A percentile compares a stretch with the other conserved stretches of the same genome.
phyloP scores from a whole-genome alignment of 192 early-diverging fungal genomes.

The Polychytrium aggregatum region DNA sequence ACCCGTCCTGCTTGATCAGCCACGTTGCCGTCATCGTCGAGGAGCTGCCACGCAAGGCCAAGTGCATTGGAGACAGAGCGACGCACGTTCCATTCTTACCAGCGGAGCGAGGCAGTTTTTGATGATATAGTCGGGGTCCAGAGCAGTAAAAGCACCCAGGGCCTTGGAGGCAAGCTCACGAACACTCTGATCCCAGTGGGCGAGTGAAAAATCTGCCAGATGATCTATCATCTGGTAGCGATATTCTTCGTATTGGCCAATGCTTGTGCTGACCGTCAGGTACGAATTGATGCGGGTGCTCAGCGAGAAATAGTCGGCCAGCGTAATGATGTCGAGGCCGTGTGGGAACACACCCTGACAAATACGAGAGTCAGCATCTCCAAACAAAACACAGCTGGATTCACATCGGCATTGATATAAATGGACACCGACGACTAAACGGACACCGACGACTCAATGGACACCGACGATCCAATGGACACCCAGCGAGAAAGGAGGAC shows the following conservation, averaged over 20 bases:
- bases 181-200: constrained; percentile 83
- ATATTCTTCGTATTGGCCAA: constrained; percentile 49
- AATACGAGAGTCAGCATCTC: too few species aligned
- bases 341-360: constrained; percentile 82
- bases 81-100: too few species aligned
- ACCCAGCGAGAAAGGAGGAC: neutral
- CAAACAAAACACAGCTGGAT: neutral
- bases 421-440: neutral
- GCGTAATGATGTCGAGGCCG: constrained; percentile 83
- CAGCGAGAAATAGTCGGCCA: constrained; percentile 86
- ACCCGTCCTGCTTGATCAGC: neutral
- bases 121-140: constrained; percentile 20
- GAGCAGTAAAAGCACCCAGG: constrained; percentile 45
- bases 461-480: neutral
- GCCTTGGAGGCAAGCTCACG: constrained; percentile 67
- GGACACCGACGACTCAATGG: neutral
- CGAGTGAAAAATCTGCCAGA: constrained; percentile 47
- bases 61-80: too few species aligned
- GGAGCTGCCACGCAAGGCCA: constrained; percentile 3
- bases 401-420: constrained; percentile 1
- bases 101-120: too few species aligned
- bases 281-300: constrained; percentile 72
- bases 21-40: constrained; percentile 8
- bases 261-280: constrained; percentile 51
- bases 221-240: constrained; percentile 53